Conservation (phyloP, 495 filamentous ascomycete species). For the Terfezia claveryi region DNA sequence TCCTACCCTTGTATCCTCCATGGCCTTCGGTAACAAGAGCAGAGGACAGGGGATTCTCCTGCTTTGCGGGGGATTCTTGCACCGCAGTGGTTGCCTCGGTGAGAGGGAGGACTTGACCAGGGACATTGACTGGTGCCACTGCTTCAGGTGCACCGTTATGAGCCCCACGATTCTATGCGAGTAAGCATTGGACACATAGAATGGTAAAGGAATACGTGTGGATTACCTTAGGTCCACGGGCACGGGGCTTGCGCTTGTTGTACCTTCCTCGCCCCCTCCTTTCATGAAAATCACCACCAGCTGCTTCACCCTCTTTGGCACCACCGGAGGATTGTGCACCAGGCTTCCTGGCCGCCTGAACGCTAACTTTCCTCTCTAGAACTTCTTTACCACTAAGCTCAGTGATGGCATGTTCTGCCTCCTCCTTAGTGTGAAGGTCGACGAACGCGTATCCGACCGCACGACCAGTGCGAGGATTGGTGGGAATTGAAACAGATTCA, state of each 20-base stretch:
- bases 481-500: constrained; percentile 94
- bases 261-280: constrained; percentile 24
- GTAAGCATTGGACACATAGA: constrained; percentile 1
- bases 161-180: constrained; percentile 16
- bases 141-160: constrained; percentile 6
- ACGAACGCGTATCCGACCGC: constrained; percentile 98
- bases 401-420: constrained; percentile 82
- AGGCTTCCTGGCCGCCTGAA: constrained; percentile 94
- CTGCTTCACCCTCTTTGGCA: constrained; percentile 38
- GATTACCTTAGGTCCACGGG: constrained; percentile 48
- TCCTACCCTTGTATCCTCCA: constrained; percentile 15
- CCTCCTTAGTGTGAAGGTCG: constrained; percentile 76
- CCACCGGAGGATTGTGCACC: constrained; percentile 56
- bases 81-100: constrained; percentile 34
- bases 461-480: constrained; percentile 94
- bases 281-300: constrained; percentile 33
- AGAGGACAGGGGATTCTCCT: constrained; percentile 19
- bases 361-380: constrained; percentile 91
- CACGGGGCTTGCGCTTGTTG: constrained; percentile 47
- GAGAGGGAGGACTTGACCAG: constrained; percentile 31
- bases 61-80: constrained; percentile 28
- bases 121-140: constrained; percentile 27
- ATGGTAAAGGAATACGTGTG: not conserved
- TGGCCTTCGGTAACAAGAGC: not conserved
- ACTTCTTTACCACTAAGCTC: constrained; percentile 94